phyloP scores from a whole-genome alignment of 768 basidiomycete genomes.

The Melanogaster broomeanus region DNA sequence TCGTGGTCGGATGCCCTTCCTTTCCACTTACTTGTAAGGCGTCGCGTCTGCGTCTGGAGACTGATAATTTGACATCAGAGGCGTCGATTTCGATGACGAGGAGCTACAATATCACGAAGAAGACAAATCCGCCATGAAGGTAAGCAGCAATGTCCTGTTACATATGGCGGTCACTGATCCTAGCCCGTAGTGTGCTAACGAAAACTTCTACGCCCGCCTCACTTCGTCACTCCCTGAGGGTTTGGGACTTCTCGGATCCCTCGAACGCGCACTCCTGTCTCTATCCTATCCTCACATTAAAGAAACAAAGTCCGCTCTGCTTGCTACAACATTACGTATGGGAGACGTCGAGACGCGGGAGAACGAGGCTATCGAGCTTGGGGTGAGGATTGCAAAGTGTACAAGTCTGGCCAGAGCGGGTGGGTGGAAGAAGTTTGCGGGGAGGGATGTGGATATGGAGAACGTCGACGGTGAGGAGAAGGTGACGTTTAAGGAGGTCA shows the following conservation, averaged over 20 bases:
- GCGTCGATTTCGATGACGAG: slow-evolving; percentile 85
- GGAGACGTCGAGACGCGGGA: slow-evolving; percentile 70
- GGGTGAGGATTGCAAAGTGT: slow-evolving; percentile 77
- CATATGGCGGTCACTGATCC: not conserved
- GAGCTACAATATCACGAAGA: slow-evolving; percentile 62
- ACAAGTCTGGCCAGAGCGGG: slow-evolving; percentile 71
- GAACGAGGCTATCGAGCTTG: slow-evolving; percentile 75
- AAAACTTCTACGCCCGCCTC: slow-evolving; percentile 65
- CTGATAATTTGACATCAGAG: slow-evolving; percentile 47
- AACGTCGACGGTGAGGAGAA: slow-evolving; percentile 31
- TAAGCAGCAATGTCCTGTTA: slow-evolving; percentile 27
- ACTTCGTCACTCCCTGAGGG: slow-evolving; percentile 34
- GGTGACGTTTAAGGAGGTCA: slow-evolving; percentile 40
- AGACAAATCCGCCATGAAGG: slow-evolving; percentile 75
- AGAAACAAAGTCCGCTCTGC: slow-evolving; percentile 63
- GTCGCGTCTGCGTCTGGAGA: not conserved
- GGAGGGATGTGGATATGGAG: slow-evolving; percentile 31
- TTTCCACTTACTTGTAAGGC: not conserved
- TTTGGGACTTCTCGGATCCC: slow-evolving; percentile 30
- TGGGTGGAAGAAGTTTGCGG: slow-evolving; percentile 64
- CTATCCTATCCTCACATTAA: slow-evolving; percentile 58
- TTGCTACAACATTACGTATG: slow-evolving; percentile 68
- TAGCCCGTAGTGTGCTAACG: slow-evolving; percentile 61
- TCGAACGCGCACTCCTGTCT: slow-evolving; percentile 29
- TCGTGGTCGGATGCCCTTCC: not conserved